phyloP scores from a whole-genome alignment of 179 eudicot species.

The Beta macrorhiza region DNA sequence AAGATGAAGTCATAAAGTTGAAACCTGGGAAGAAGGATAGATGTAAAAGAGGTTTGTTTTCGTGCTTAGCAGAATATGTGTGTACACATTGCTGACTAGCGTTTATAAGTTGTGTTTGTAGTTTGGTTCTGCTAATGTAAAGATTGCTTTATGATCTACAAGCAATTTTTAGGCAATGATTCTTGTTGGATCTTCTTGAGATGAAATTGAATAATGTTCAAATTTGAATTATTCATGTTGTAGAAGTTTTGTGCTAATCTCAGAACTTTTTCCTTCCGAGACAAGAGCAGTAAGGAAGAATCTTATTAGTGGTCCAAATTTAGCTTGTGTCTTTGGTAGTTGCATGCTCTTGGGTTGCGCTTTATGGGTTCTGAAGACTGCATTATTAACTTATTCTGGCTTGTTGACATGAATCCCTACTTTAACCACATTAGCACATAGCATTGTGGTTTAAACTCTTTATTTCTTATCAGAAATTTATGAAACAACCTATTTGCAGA shows the following conservation, averaged over 20 bases:
- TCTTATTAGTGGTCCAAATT: too few relatives aligned
- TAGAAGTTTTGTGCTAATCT: neutral
- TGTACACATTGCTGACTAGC: neutral
- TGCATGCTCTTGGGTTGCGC: neutral
- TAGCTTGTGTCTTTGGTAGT: neutral
- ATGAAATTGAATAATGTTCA: neutral
- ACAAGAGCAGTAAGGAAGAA: neutral
- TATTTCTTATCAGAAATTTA: too few relatives aligned
- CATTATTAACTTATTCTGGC: neutral
- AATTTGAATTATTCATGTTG: neutral
- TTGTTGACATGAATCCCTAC: neutral
- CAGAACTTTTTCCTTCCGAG: neutral
- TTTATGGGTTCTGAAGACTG: neutral
- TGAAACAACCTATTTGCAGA: too few relatives aligned
- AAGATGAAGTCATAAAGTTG: conserved; percentile 17
- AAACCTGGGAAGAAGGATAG: conserved; percentile 22
- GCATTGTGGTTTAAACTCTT: neutral
- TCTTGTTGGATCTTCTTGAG: neutral
- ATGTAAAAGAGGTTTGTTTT: conserved; percentile 2
- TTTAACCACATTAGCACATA: neutral
- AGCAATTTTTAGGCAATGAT: neutral
- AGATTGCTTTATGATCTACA: neutral
- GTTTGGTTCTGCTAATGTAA: neutral
- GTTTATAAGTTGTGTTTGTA: neutral
- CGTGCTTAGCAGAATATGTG: neutral